Evolutionary conservation across 257 asterid genomes (phyloP).

Genomic region (Primulina huaijiensis): DNA sequence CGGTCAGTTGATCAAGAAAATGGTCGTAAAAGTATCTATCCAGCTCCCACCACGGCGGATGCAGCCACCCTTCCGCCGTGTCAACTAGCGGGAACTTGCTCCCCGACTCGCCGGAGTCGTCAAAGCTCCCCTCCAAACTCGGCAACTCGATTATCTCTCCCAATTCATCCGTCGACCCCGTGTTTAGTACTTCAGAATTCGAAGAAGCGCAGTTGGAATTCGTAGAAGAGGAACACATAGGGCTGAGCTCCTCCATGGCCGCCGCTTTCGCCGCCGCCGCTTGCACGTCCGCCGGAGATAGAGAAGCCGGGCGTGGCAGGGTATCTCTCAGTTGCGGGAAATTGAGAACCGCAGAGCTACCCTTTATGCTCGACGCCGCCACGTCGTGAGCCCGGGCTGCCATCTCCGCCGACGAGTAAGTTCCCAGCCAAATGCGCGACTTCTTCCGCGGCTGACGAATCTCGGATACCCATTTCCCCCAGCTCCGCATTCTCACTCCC

Average conservation of each 20-base stretch:
- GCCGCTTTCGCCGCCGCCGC: constrained; percentile 80
- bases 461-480: constrained; percentile 86
- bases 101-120: constrained; percentile 25
- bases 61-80: constrained; percentile 62
- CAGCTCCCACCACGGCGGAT: constrained; percentile 55
- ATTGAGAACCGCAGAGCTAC: constrained; percentile 46
- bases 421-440: constrained; percentile 74
- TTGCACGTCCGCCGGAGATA: constrained; percentile 53
- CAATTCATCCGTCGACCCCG: constrained; percentile 48
- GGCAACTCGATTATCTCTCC: constrained; percentile 81
- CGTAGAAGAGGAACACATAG: neutral
- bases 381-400: constrained; percentile 82
- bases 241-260: constrained; percentile 53
- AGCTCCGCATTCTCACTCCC: constrained; percentile 69
- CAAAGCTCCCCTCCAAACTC: constrained; percentile 40
- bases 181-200: constrained; percentile 4
- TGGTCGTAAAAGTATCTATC: constrained; percentile 36
- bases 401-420: constrained; percentile 67
- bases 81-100: constrained; percentile 45
- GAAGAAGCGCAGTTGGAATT: constrained; percentile 15
- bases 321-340: constrained; percentile 50
- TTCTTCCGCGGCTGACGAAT: constrained; percentile 70
- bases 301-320: constrained; percentile 60
- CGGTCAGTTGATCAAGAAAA: neutral
- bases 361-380: constrained; percentile 62